Evolutionary conservation across 352 stramenopile genomes (phyloP).

Genomic region (Phytophthora multivora): DNA sequence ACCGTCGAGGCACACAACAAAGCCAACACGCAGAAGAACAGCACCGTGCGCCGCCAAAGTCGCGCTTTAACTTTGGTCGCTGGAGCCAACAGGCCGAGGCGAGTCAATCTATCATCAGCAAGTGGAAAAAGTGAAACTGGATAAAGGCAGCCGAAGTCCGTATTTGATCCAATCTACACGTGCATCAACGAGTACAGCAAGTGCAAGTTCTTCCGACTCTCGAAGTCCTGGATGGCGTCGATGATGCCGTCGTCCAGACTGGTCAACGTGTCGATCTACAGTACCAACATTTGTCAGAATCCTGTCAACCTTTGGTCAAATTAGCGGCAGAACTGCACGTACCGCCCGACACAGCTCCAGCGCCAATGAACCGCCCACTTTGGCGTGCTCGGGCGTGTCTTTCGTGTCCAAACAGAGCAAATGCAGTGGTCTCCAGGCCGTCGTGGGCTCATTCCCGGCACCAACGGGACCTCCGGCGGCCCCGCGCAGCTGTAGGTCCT

Average conservation of each 20-base stretch:
- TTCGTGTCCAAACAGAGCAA: slow-evolving; percentile 89
- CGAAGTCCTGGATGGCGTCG: slow-evolving; percentile 60
- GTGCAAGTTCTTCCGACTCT: slow-evolving; percentile 61
- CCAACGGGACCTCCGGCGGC: slow-evolving; percentile 25
- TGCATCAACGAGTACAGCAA: slow-evolving; percentile 71
- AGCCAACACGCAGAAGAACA: slow-evolving; percentile 21
- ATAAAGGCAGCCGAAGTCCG: background rate
- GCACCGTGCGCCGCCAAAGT: background rate
- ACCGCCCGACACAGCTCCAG: slow-evolving; percentile 80
- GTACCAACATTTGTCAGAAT: slow-evolving; percentile 2
- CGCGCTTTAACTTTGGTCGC: slow-evolving; percentile 38
- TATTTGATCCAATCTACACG: slow-evolving; percentile 34
- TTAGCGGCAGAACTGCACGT: background rate
- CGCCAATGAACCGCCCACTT: slow-evolving; percentile 79
- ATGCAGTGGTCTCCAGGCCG: slow-evolving; percentile 71
- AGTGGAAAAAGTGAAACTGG: slow-evolving; percentile 40
- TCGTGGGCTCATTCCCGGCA: slow-evolving; percentile 40
- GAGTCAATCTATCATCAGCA: slow-evolving; percentile 41
- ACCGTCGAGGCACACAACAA: slow-evolving; percentile 14
- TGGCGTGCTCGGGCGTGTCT: slow-evolving; percentile 85
- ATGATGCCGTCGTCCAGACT: slow-evolving; percentile 58
- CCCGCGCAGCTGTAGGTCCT: slow-evolving; percentile 73
- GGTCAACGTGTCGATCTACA: slow-evolving; percentile 60
- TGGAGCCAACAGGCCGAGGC: slow-evolving; percentile 41
- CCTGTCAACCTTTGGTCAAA: background rate